Evolutionary conservation across 2,329 filamentous ascomycete species (phyloP), one percentile per base, ranked within the genome.

Genomic region (Mollisia scopiformis): DNA sequence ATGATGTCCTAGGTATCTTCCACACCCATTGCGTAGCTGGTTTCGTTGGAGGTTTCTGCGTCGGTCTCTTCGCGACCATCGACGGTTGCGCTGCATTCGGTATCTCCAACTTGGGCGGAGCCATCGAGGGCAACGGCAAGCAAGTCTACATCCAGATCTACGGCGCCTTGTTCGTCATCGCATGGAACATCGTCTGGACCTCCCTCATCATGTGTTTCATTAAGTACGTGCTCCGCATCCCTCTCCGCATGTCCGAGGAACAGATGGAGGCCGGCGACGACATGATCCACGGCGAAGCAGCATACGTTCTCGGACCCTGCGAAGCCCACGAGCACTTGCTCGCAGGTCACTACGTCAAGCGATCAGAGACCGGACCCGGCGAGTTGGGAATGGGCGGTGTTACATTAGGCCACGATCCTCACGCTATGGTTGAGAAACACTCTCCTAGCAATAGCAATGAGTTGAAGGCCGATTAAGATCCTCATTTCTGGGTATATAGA

Each of bases 1-100:
- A 86, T 69, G 83, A 87, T 68, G 76, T 80, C 10, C 77, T 84
- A 43, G 81, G 79, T 61, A 75, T 80, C 37, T 76, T 79, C 56
- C 77, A 82, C 69, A 82, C 80, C 0, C 80, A 82, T 69, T 75
- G 77, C 67, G 76, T 82, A 2, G 79, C 79, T 13, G 80, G 78
- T 14, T 72, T 76, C 41, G 65, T 80, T 1, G 80, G 79, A 8
- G 79, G 79, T 8, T 80, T 81, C 57, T 71, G 77, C 13, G 76
- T 75, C 0, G 79, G 80, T 25, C 68, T 82, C 21, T 82, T 81
- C 69, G 79, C 80, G 0, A 80, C 79, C 1, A 69, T 69, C 16
- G 77, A 80, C 53, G 80, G 80, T 16, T 78, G 74, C 55, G 76
- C 76, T 0, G 78, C 79, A 0, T 82, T 83, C 62, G 79, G 75